Evolutionary conservation across 208 protist species (phyloP).

Genomic region (Leishmania lainsoni): DNA sequence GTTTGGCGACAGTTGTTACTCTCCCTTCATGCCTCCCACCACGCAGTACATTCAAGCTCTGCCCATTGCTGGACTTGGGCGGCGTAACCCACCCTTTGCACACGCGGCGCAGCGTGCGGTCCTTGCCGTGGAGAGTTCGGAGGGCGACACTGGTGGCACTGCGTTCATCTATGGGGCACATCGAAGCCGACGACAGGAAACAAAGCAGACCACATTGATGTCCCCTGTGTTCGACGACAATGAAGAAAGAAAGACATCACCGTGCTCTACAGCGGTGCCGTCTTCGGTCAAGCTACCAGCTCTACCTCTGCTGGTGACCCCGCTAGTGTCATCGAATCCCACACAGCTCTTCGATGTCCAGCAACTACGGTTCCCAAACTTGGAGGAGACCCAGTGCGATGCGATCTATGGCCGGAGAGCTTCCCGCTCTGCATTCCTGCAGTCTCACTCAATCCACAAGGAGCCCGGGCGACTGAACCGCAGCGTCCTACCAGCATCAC

Average conservation of each 20-base stretch:
- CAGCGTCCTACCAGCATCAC: not conserved
- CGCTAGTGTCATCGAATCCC: not conserved
- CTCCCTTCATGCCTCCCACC: conserved; percentile 10
- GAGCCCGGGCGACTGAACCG: not conserved
- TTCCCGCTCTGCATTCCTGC: too few species aligned
- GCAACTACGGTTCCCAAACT: not conserved
- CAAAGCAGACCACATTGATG: not conserved
- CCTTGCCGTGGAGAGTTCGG: not conserved
- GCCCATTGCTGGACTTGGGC: conserved; percentile 17
- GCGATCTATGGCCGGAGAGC: not conserved
- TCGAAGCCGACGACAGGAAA: not conserved
- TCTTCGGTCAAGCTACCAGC: not conserved
- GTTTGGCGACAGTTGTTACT: conserved; percentile 27
- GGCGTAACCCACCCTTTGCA: not conserved
- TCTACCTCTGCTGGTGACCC: not conserved
- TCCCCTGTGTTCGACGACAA: conserved; percentile 4
- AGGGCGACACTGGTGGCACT: not conserved
- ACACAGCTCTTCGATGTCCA: not conserved
- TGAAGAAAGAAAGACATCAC: not conserved
- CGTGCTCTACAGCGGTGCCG: not conserved
- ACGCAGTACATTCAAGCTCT: conserved; percentile 23
- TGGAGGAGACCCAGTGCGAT: not conserved
- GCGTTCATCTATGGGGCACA: not conserved
- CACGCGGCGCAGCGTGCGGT: not conserved
- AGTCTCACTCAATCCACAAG: not conserved